A percentile compares a stretch with the other conserved stretches of the same genome.
Evolutionary conservation across 2,329 filamentous ascomycete species (phyloP).

Genomic region (Camptophora hylomeconis): DNA sequence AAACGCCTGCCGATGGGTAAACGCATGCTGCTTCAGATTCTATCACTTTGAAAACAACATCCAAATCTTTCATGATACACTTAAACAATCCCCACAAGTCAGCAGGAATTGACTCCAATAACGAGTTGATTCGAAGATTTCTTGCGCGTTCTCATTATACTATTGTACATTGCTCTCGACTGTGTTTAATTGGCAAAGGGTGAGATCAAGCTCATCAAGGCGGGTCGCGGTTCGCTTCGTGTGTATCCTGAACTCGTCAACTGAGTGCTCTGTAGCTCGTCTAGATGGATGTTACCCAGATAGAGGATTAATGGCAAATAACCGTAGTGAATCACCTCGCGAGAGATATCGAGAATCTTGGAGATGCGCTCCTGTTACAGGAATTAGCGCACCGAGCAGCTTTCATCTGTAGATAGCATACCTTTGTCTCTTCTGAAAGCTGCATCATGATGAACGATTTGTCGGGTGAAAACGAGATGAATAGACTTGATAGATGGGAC

Average conservation of each 20-base stretch:
- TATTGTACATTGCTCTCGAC: slow-evolving; percentile 8
- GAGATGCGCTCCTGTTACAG: slow-evolving; percentile 77
- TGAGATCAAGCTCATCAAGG: slow-evolving; percentile 43
- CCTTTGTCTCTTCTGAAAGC: slow-evolving; percentile 96
- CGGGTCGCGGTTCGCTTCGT: slow-evolving; percentile 79
- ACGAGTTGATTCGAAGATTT: no score
- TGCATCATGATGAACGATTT: slow-evolving; percentile 22
- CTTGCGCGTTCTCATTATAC: no score
- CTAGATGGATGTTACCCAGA: slow-evolving; percentile 49
- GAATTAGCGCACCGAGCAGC: slow-evolving; percentile 1
- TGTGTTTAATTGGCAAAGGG: slow-evolving; percentile 15
- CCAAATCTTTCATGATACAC: no score
- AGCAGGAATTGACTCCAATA: no score
- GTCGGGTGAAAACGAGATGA: background rate
- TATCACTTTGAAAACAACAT: no score
- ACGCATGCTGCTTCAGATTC: no score
- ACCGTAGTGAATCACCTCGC: slow-evolving; percentile 92
- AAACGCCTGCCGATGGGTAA: no score
- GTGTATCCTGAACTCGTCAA: slow-evolving; percentile 60
- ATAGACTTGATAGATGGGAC: no score
- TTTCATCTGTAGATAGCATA: slow-evolving; percentile 25
- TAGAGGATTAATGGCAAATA: slow-evolving; percentile 96
- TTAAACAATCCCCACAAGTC: no score
- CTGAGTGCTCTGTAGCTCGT: background rate
- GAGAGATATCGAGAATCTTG: slow-evolving; percentile 87